Percentiles rank a stretch among this genome's conserved stretches.
phyloP scores from a whole-genome alignment of 805 yeast species.

The Yarrowia sp. region DNA sequence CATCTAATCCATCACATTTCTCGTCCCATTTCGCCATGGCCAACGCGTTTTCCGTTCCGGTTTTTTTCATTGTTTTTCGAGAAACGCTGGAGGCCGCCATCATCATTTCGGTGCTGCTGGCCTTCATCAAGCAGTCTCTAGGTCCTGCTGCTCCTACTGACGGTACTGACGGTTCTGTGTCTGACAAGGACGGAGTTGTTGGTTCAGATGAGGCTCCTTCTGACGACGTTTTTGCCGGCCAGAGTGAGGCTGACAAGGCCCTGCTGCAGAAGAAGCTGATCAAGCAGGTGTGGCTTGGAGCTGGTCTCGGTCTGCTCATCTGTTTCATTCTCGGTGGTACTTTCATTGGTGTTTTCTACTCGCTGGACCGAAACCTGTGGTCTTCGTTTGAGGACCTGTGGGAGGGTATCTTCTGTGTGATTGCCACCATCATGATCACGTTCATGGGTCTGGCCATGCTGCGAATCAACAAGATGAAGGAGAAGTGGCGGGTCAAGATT shows the following conservation, averaged over 20 bases:
- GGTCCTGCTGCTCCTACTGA: constrained; percentile 34
- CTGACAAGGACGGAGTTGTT: background rate
- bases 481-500: constrained; percentile 93
- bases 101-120: constrained; percentile 81
- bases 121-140: constrained; percentile 84
- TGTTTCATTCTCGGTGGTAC: constrained; percentile 88
- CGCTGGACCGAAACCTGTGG: constrained; percentile 79
- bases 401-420: constrained; percentile 93
- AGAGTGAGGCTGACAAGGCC: constrained; percentile 1
- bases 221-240: background rate
- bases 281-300: constrained; percentile 87
- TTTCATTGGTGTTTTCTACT: constrained; percentile 89
- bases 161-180: background rate
- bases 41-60: constrained; percentile 55
- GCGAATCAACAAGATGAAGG: constrained; percentile 92
- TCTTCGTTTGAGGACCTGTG: constrained; percentile 84
- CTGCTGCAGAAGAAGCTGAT: constrained; percentile 57
- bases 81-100: constrained; percentile 89
- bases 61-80: constrained; percentile 86
- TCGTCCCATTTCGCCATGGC: background rate
- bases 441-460: constrained; percentile 95
- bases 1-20: constrained; percentile 7
- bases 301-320: constrained; percentile 63
- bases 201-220: background rate
- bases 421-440: constrained; percentile 84